Evolutionary conservation across 345 rosid genomes (phyloP).

Genomic region (Camelina laxa): DNA sequence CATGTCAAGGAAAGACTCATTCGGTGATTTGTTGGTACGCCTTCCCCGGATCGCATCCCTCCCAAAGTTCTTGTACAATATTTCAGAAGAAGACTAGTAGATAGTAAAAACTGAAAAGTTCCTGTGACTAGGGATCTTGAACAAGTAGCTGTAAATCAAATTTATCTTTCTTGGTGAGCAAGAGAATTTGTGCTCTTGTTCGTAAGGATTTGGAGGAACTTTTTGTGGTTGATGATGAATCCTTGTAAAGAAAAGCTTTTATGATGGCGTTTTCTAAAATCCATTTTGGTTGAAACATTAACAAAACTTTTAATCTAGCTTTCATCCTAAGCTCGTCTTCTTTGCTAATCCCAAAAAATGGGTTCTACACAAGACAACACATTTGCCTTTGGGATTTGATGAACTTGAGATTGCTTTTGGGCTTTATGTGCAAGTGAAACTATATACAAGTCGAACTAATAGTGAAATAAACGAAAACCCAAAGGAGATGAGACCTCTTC

Average conservation of each 20-base stretch:
- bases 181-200: constrained; percentile 30
- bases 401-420: no score
- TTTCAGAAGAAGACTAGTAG: constrained; percentile 73
- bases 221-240: constrained; percentile 35
- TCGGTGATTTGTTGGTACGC: constrained; percentile 72
- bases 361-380: no score
- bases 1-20: constrained; percentile 92
- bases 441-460: background rate
- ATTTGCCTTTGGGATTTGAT: no score
- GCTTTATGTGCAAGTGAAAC: no score
- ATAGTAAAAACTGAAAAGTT: constrained; percentile 23
- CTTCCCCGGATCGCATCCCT: constrained; percentile 88
- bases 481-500: background rate
- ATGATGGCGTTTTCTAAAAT: constrained; percentile 11
- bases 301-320: background rate
- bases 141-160: constrained; percentile 41
- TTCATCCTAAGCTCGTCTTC: background rate
- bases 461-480: no score
- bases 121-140: constrained; percentile 3
- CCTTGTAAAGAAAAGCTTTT: constrained; percentile 19
- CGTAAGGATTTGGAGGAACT: constrained; percentile 27
- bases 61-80: constrained; percentile 85
- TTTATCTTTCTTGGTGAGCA: background rate
- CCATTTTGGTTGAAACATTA: constrained; percentile 14
- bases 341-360: background rate